Base-by-base conservation (phyloP, 129 eudicot genomes). In the Flaveria robusta region DNA sequence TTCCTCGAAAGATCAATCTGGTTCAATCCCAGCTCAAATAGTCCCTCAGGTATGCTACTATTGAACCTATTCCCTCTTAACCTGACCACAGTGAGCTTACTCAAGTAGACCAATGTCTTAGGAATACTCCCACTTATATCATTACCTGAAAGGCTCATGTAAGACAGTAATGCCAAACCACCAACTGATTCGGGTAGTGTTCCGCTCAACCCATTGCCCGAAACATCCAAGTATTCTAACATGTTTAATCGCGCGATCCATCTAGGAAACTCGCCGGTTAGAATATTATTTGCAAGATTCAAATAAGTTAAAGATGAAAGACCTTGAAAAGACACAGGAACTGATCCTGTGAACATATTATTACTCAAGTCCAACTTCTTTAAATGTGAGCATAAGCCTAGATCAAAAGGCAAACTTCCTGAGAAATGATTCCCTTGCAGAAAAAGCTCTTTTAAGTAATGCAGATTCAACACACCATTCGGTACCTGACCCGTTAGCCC, bases 331-430 rank as follows among this genome's bases (percentile, higher is more conserved):
- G 97, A 87, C 16, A 71, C 77, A 2, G 99, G 99, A 65, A 89
- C 49, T 39, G 80, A 39, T 66, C 89, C 96, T 3, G 87, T 83
- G 41, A 94, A 85, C 16, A 72, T 37, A 78, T 94, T 89, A 39
- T 82, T 50, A 66, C 96, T 85, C 3, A 87, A 83, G 76, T 95
- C 97, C 29, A 95, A 37, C 79, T 68, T 86, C 47, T 26, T 70
- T 69, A 95, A 72, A 70, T 95, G 99, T 45, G 90, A 88, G 65
- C 95, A 95, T 11, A 83, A 51, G 5, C 97, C 96, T 22, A 95
- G 56, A 86, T 91, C 99, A 37, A 45, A 19, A 29, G 99, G 99
- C 19, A 95, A 41, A 18, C 67, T 20, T 31, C 96, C 97, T 2
- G 88, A 74, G 66, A 95, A 95, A 45, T 80, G 96, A 77, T 95